Conservation (phyloP, 2,329 filamentous ascomycete genomes). For the Colletotrichum orchidophilum region DNA sequence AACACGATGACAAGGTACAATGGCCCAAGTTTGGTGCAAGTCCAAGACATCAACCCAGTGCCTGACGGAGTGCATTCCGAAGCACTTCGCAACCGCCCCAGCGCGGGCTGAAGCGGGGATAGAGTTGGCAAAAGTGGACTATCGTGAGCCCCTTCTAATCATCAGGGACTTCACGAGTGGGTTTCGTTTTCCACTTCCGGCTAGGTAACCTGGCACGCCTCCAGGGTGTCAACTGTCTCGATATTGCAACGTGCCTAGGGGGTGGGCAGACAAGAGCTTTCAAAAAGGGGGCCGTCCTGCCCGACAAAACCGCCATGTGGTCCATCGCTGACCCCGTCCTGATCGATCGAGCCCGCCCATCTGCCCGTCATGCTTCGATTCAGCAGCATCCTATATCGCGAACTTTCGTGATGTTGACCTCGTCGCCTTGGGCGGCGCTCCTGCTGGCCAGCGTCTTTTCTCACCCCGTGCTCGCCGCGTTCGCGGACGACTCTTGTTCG, state of each 20-base stretch:
- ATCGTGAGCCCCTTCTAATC: slow-evolving; percentile 31
- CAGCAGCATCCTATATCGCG: slow-evolving; percentile 11
- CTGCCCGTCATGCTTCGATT: slow-evolving; percentile 28
- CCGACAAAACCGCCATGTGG: slow-evolving; percentile 7
- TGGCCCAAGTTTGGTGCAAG: background rate
- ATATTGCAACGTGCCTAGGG: slow-evolving; percentile 18
- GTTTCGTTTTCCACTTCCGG: slow-evolving; percentile 19
- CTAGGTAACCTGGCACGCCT: slow-evolving; percentile 9
- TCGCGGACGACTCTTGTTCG: slow-evolving; percentile 24
- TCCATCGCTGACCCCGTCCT: background rate
- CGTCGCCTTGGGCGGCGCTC: slow-evolving; percentile 25
- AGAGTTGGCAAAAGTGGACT: slow-evolving; percentile 25
- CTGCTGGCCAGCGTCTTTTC: slow-evolving; percentile 32
- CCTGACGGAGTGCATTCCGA: background rate
- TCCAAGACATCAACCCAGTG: background rate
- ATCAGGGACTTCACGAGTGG: slow-evolving; percentile 20
- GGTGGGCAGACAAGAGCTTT: slow-evolving; percentile 13
- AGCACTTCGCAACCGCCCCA: background rate
- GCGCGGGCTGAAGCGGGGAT: slow-evolving; percentile 16
- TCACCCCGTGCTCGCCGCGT: slow-evolving; percentile 4
- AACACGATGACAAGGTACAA: background rate
- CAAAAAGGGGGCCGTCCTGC: slow-evolving; percentile 22
- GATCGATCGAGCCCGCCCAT: background rate
- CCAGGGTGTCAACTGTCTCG: slow-evolving; percentile 22
- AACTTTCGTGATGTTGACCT: slow-evolving; percentile 26